These are phyloP conservation scores for Gossypium stocksii DNA, from an alignment of 345 rosid species.

Conservation along the genomic window DNA sequence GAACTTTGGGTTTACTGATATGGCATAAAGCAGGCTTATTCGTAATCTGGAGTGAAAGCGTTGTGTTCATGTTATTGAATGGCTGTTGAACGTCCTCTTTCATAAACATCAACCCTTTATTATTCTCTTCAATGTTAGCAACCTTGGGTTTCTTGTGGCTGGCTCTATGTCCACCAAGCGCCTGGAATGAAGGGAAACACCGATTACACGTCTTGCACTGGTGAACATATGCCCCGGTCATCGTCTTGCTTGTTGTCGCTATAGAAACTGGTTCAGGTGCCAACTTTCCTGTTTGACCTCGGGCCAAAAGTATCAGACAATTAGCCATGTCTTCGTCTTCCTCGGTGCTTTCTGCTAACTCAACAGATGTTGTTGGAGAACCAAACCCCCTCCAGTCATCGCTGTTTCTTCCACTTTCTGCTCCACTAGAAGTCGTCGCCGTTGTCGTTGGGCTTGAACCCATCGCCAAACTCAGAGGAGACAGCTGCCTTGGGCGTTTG, in stretches of 20 bases:
- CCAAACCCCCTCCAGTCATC: conserved; percentile 15
- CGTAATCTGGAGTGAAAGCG: conserved; percentile 49
- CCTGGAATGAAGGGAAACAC: conserved; percentile 85
- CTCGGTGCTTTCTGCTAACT: conserved; percentile 12
- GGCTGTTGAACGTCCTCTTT: conserved; percentile 11
- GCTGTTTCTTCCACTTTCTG: conserved; percentile 22
- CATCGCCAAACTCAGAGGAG: conserved; percentile 38
- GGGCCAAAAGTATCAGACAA: conserved; percentile 61
- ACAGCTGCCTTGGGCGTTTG: conserved; percentile 53
- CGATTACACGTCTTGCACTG: conserved; percentile 86
- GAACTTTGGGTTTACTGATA: conserved; percentile 38
- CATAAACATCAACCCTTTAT: conserved; percentile 12
- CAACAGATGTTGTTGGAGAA: conserved; percentile 25
- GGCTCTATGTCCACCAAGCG: conserved; percentile 89
- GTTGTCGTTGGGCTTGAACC: conserved; percentile 22
- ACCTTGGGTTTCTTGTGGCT: conserved; percentile 83
- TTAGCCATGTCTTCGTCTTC: conserved; percentile 73
- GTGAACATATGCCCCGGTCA: conserved; percentile 31
- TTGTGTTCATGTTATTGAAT: conserved; percentile 25
- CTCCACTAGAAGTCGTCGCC: conserved; percentile 7
- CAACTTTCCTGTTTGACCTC: conserved; percentile 22
- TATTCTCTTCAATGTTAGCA: conserved; percentile 29
- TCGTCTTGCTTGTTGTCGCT: conserved; percentile 8
- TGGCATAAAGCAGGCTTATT: conserved; percentile 18
- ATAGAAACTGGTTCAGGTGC: not conserved